Evolutionary conservation across 164 flowering plant genomes (phyloP).

Genomic region (Warburgia ugandensis): DNA sequence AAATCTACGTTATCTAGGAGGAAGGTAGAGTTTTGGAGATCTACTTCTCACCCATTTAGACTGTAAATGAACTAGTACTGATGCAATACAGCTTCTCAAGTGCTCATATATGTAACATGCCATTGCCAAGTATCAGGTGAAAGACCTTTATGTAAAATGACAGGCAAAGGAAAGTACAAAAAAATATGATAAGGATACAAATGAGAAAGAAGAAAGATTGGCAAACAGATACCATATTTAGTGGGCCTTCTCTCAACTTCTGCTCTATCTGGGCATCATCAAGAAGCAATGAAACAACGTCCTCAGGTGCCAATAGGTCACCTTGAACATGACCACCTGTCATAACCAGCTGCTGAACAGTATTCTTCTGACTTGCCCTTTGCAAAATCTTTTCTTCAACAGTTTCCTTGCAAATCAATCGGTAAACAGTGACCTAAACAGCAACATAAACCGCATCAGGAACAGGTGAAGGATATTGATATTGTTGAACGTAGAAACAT

Average conservation of each 20-base stretch:
- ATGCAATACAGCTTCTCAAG: too few relatives aligned
- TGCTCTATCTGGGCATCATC: conserved; percentile 95
- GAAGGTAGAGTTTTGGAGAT: too few relatives aligned
- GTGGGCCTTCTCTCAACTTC: conserved; percentile 70
- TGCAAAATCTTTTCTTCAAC: conserved; percentile 97
- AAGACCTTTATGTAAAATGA: too few relatives aligned
- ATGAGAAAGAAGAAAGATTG: not conserved
- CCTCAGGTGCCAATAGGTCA: conserved; percentile 89
- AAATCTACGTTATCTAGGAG: too few relatives aligned
- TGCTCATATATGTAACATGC: too few relatives aligned
- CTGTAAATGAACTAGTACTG: too few relatives aligned
- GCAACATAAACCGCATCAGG: not conserved
- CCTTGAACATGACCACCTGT: conserved; percentile 96
- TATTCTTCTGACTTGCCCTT: conserved; percentile 94
- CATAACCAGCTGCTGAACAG: conserved; percentile 98
- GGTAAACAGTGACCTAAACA: conserved; percentile 74
- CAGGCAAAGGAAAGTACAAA: not conserved
- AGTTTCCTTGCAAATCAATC: conserved; percentile 94
- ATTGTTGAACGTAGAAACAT: too few relatives aligned
- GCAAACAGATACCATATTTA: conserved; percentile 36
- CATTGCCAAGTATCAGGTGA: too few relatives aligned
- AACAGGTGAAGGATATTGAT: too few relatives aligned
- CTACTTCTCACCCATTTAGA: too few relatives aligned
- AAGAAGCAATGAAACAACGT: conserved; percentile 85
- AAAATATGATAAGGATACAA: not conserved